These are phyloP conservation scores for Phytopythium delawarense DNA, from an alignment of 352 stramenopile genomes.

Conservation along the genomic window DNA sequence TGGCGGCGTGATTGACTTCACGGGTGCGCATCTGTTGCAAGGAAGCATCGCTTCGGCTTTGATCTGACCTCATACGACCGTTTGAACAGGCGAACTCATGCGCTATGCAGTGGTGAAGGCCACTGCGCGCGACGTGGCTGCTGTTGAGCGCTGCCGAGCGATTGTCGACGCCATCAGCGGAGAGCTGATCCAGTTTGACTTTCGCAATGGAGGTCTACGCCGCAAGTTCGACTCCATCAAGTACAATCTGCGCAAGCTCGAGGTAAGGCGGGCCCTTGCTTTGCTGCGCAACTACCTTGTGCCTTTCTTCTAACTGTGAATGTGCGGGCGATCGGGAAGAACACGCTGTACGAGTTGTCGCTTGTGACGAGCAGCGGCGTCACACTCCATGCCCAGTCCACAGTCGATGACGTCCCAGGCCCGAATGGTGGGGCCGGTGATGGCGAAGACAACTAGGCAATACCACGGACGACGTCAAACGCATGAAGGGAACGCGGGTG, in stretches of 20 bases:
- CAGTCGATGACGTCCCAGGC: conserved; percentile 21
- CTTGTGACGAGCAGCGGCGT: conserved; percentile 69
- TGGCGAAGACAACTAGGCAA: neutral
- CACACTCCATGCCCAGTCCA: conserved; percentile 38
- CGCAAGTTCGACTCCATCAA: conserved; percentile 95
- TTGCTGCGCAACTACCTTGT: neutral
- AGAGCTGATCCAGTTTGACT: conserved; percentile 93
- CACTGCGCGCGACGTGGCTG: conserved; percentile 75
- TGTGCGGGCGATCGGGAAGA: conserved; percentile 29
- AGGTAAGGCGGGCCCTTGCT: conserved; percentile 57
- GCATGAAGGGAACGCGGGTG: too few species aligned
- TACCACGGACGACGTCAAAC: neutral
- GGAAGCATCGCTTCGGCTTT: neutral
- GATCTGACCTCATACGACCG: neutral
- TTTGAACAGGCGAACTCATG: conserved; percentile 73
- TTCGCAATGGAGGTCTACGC: conserved; percentile 90
- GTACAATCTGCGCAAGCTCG: conserved; percentile 92
- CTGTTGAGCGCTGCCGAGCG: conserved; percentile 74
- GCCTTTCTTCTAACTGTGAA: neutral
- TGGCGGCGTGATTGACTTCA: conserved; percentile 94
- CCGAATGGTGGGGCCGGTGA: neutral
- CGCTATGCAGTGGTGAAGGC: conserved; percentile 88
- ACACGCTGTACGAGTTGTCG: conserved; percentile 92
- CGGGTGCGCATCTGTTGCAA: conserved; percentile 46
- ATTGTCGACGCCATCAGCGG: conserved; percentile 88